Base-by-base conservation (phyloP, 345 rosid species). In the Barbarea vulgaris region DNA sequence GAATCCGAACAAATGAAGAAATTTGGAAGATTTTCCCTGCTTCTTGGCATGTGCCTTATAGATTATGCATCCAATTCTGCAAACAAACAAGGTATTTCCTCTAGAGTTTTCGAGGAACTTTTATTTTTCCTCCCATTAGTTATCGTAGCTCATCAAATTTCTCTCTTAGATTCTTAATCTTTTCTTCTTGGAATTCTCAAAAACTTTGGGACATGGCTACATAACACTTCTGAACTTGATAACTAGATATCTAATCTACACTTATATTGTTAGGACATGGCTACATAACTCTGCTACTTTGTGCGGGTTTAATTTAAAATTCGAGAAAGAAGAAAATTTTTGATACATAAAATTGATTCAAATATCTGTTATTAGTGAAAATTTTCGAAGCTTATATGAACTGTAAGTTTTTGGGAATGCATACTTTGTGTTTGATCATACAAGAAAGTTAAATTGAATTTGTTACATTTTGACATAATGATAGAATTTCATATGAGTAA, bases 1-100 rank as follows among this genome's bases (percentile, higher is more conserved):
- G 97, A 68, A 93, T 95, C 64, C 88, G 93, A 81, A 90, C 98
- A 61, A 95, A 95, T 68, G 97, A 92, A 82, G 99, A 95, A 81
- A 89, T 88, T 59, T 95, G 98, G 98, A 90, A 92, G 82, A 92
- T 89, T 25, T 95, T 95, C 80, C 99, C 99, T 80, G 71, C 86
- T 47, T 86, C 96, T 24, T 95, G 99, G 99, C 98, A 92, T 79
- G 99, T 95, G 46, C 94, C 98, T 25, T 95, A 95, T 75, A 91
- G 92, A 54, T 86, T 95, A 17, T 90, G 96, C 77, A 92, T 95
- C 87, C 93, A 87, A 75, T 95, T 95, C 82, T 95, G 97, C 81
- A 95, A 95, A 85, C 84, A 88, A 81, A 95, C 99, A 31, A 92
- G 97, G 98, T 94, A 80, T 33, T 7, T 7, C 46, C 42, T 77